phyloP scores from a whole-genome alignment of 495 filamentous ascomycete genomes.

The Rhypophila decipiens region DNA sequence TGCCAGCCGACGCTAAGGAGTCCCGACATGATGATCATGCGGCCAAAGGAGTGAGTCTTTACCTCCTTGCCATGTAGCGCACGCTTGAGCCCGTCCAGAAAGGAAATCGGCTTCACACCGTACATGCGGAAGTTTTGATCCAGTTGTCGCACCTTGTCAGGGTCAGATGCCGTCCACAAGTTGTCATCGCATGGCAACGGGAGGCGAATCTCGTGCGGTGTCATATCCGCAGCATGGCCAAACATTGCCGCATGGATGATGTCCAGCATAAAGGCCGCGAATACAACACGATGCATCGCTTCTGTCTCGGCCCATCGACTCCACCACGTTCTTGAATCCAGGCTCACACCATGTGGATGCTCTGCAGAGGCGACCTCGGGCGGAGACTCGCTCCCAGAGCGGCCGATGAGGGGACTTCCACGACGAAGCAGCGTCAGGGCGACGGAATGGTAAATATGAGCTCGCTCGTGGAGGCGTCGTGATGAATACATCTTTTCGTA shows the following conservation, averaged over 20 bases:
- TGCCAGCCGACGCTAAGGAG: slow-evolving; percentile 93
- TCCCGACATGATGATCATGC: slow-evolving; percentile 92
- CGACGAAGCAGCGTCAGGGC: slow-evolving; percentile 88
- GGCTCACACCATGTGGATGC: slow-evolving; percentile 41
- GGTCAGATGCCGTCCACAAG: slow-evolving; percentile 85
- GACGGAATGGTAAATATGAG: slow-evolving; percentile 94
- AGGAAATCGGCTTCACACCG: slow-evolving; percentile 77
- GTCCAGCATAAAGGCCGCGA: slow-evolving; percentile 92
- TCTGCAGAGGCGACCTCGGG: slow-evolving; percentile 54
- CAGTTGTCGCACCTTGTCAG: slow-evolving; percentile 73
- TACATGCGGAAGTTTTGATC: slow-evolving; percentile 78
- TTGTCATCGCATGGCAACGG: slow-evolving; percentile 91
- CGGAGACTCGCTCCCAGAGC: slow-evolving; percentile 81
- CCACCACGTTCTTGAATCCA: slow-evolving; percentile 83
- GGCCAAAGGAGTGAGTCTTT: slow-evolving; percentile 84
- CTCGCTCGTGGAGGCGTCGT: slow-evolving; percentile 80
- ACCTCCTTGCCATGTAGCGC: slow-evolving; percentile 85
- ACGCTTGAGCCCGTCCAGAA: slow-evolving; percentile 83
- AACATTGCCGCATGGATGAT: slow-evolving; percentile 97
- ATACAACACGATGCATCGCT: slow-evolving; percentile 83
- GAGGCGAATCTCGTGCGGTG: slow-evolving; percentile 90
- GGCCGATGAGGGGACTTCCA: slow-evolving; percentile 84
- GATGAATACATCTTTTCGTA: slow-evolving; percentile 97
- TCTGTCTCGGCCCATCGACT: slow-evolving; percentile 92
- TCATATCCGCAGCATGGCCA: slow-evolving; percentile 92